phyloP scores from a whole-genome alignment of 108 stramenopile genomes.

The Pseudonitzschia pungens region DNA sequence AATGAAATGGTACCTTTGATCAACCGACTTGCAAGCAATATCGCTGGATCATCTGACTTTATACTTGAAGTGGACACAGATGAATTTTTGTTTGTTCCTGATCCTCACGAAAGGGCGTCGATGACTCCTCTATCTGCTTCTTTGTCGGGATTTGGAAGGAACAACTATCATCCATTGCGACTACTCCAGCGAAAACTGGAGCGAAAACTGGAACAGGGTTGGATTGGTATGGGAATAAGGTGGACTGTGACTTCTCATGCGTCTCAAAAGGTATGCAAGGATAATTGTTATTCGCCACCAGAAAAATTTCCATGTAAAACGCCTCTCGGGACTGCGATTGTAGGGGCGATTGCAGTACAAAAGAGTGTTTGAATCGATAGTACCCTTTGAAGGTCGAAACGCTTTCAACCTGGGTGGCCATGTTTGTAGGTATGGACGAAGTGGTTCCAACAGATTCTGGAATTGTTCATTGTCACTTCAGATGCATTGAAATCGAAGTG shows the following conservation, averaged over 20 bases:
- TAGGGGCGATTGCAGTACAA: too few species aligned
- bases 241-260: neutral
- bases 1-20: constrained; percentile 2
- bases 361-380: too few species aligned
- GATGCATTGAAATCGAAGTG: constrained; percentile 15
- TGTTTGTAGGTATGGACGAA: neutral
- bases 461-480: constrained; percentile 18
- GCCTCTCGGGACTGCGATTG: neutral
- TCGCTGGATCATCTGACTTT: constrained; percentile 18
- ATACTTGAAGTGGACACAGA: constrained; percentile 24
- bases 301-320: neutral
- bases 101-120: too few species aligned
- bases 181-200: neutral
- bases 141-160: neutral
- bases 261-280: neutral
- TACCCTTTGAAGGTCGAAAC: neutral
- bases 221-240: neutral
- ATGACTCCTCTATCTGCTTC: too few species aligned
- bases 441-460: constrained; percentile 1
- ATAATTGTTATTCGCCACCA: neutral
- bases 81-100: constrained; percentile 17
- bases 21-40: neutral
- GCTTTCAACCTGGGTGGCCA: constrained; percentile 22
- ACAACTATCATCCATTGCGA: neutral
- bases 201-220: too few species aligned